A percentile compares a stretch with the other conserved stretches of the same genome.
phyloP scores from a whole-genome alignment of 768 basidiomycete genomes.

The Heimioporus sp. region DNA sequence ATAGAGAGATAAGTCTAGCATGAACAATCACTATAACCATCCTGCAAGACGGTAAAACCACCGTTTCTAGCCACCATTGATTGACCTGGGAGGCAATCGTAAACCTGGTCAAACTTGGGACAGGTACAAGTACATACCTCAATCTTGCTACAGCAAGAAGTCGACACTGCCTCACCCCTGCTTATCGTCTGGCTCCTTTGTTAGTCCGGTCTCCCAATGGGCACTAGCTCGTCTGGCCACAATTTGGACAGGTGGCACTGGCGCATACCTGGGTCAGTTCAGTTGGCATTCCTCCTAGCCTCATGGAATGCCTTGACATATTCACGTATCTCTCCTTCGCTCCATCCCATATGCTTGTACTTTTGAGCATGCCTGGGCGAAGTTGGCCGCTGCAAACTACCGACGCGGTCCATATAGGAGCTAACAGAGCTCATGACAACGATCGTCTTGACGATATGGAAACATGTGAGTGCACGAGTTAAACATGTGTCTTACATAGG shows the following conservation, averaged over 20 bases:
- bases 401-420: constrained; percentile 36
- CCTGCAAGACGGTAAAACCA: no score
- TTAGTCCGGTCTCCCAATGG: background rate
- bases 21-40: no score
- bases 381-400: constrained; percentile 50
- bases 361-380: constrained; percentile 57
- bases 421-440: constrained; percentile 4
- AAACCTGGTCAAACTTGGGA: background rate
- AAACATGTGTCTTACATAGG: background rate
- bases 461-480: background rate
- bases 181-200: background rate
- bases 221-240: background rate
- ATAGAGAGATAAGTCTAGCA: no score
- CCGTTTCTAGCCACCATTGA: no score
- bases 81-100: no score
- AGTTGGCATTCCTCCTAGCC: background rate
- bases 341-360: constrained; percentile 54
- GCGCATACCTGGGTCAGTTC: background rate
- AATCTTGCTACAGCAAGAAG: background rate
- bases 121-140: background rate
- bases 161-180: background rate
- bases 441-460: constrained; percentile 2
- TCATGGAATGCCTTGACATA: constrained; percentile 39
- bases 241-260: background rate
- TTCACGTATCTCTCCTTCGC: constrained; percentile 49